phyloP scores from a whole-genome alignment of 306 rosid genomes.

The Lathyrus tuberosus region DNA sequence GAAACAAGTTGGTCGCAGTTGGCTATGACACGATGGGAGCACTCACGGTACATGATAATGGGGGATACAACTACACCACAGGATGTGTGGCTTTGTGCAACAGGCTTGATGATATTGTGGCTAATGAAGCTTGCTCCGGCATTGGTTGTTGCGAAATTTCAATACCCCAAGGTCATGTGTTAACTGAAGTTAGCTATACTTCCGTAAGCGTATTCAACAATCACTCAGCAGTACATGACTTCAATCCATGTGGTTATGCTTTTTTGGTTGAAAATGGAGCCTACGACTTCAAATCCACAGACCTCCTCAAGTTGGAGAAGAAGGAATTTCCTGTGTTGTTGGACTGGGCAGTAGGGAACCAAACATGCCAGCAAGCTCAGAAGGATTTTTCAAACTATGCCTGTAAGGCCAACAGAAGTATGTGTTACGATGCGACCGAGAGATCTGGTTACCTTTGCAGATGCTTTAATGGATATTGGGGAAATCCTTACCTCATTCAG shows the following conservation, averaged over 20 bases:
- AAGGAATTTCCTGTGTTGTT: neutral
- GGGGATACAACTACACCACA: neutral
- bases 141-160: neutral
- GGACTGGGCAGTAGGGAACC: conserved; percentile 2
- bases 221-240: neutral
- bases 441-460: conserved; percentile 1
- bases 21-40: neutral
- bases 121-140: neutral
- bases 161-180: neutral
- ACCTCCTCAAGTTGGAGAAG: conserved; percentile 4
- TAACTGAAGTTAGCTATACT: neutral
- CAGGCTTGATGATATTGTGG: neutral
- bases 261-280: conserved; percentile 5
- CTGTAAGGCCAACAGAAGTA: neutral
- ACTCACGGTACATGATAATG: neutral
- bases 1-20: neutral
- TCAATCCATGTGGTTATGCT: conserved; percentile 1
- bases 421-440: neutral
- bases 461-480: neutral
- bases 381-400: neutral
- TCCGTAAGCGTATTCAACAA: neutral
- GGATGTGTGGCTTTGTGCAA: neutral
- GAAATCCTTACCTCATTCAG: conserved; percentile 1
- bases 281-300: neutral
- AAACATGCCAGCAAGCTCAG: conserved; percentile 5